Evolutionary conservation across 306 rosid species (phyloP), one percentile per base, ranked within the genome.

Genomic region (Parietaria judaica): DNA sequence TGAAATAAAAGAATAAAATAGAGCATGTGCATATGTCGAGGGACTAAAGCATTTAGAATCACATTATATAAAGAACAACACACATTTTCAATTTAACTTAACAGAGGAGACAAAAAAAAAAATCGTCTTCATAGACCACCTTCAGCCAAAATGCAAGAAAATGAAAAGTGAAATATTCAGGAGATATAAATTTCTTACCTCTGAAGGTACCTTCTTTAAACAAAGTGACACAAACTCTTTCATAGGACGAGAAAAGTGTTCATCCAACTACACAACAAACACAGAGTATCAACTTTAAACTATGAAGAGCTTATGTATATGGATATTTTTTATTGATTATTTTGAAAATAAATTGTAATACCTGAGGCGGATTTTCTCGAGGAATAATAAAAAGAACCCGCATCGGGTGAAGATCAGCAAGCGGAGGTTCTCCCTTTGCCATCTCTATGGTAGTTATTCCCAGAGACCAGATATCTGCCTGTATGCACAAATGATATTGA

Each of bases 341-440:
- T 51, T 65, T 61, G 9, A 41, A 54, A 14, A 52, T 36, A 62
- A 58, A 36, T 36, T 49, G 47, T 36, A 66, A 59, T 72, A 90
- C 99, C 95, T 94, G 99, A 34, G 99, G 99, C 53, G 99, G 99
- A 76, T 70, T 94, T 77, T 94, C 99, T 60, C 95, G 88, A 39
- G 99, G 99, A 72, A 94, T 94, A 73, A 94, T 86, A 74, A 94
- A 94, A 76, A 94, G 94, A 69, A 94, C 99, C 76, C 97, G 79
- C 97, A 94, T 94, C 13, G 99, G 97, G 68, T 89, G 99, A 74
- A 94, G 94, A 84, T 94, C 99, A 50, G 99, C 91, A 58, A 84
- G 97, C 14, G 99, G 99, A 55, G 99, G 99, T 64, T 94, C 99
- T 69, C 97, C 99, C 78, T 94, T 94, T 4, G 99, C 99, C 99